Conservation (phyloP, 805 yeast genomes). For the Monosporozyma servazzii region DNA sequence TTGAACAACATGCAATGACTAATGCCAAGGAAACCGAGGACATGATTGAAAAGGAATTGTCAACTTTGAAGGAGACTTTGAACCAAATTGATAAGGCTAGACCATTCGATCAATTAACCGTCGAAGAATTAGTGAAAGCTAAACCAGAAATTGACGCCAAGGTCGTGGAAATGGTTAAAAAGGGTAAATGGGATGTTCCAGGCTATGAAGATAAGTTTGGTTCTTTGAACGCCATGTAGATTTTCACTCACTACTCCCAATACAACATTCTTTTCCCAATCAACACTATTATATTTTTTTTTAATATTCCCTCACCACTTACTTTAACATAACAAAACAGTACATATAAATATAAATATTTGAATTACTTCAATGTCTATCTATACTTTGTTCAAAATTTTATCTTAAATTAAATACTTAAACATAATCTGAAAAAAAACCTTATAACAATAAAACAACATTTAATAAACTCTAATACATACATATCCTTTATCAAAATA, state of each 20-base stretch:
- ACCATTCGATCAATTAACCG: conserved; percentile 94
- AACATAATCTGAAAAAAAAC: neutral
- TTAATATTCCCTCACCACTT: neutral
- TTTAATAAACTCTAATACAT: no score
- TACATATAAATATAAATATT: neutral
- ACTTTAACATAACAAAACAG: neutral
- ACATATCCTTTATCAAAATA: no score
- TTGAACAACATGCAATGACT: conserved; percentile 90
- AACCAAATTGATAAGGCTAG: conserved; percentile 93
- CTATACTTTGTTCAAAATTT: neutral
- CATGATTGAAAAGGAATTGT: conserved; percentile 77
- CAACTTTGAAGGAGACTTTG: conserved; percentile 78
- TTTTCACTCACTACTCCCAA: neutral
- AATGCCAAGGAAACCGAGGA: conserved; percentile 91
- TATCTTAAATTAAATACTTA: neutral
- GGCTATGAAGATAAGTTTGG: conserved; percentile 99
- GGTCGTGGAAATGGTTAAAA: conserved; percentile 87
- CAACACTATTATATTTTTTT: neutral
- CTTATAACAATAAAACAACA: neutral
- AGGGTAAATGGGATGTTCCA: conserved; percentile 97
- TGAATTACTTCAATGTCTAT: neutral
- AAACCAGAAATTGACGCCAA: conserved; percentile 96
- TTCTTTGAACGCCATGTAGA: conserved; percentile 80
- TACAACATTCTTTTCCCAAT: neutral
- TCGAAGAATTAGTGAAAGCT: conserved; percentile 88